A percentile compares a stretch with the other conserved stretches of the same genome.
Evolutionary conservation across 805 yeast genomes (phyloP).

Genomic region (Wickerhamomyces chaumierensis): DNA sequence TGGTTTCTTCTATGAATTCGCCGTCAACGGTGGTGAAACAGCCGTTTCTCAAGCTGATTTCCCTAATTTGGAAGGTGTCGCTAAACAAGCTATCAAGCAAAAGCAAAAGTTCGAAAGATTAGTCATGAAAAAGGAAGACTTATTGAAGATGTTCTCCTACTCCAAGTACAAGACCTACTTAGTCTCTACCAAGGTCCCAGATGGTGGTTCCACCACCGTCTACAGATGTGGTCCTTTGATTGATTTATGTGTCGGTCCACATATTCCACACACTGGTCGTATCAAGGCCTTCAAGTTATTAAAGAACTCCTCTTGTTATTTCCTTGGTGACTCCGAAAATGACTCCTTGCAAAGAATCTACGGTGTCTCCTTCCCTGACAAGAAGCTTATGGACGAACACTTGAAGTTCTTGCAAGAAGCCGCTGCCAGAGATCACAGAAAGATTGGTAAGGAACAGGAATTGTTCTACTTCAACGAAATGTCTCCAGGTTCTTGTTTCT

Average conservation of each 20-base stretch:
- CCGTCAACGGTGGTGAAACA: constrained; percentile 65
- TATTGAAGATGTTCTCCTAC: constrained; percentile 87
- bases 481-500: constrained; percentile 97
- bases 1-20: constrained; percentile 95
- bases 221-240: constrained; percentile 96
- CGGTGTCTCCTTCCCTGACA: constrained; percentile 98
- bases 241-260: constrained; percentile 96
- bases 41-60: constrained; percentile 78
- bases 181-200: constrained; percentile 83
- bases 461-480: constrained; percentile 89
- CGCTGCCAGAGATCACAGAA: constrained; percentile 90
- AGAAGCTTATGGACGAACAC: constrained; percentile 90
- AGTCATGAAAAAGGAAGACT: constrained; percentile 83
- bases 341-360: constrained; percentile 95
- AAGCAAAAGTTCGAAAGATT: constrained; percentile 92
- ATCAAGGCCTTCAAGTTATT: constrained; percentile 88
- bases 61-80: constrained; percentile 70
- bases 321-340: constrained; percentile 83
- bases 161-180: constrained; percentile 91
- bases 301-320: constrained; percentile 93
- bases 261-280: constrained; percentile 93
- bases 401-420: constrained; percentile 93
- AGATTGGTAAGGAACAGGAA: constrained; percentile 93
- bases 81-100: constrained; percentile 85
- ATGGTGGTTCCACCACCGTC: constrained; percentile 91